Base-by-base conservation (phyloP, 768 basidiomycete genomes). In the Xerocomellus dryophilus region DNA sequence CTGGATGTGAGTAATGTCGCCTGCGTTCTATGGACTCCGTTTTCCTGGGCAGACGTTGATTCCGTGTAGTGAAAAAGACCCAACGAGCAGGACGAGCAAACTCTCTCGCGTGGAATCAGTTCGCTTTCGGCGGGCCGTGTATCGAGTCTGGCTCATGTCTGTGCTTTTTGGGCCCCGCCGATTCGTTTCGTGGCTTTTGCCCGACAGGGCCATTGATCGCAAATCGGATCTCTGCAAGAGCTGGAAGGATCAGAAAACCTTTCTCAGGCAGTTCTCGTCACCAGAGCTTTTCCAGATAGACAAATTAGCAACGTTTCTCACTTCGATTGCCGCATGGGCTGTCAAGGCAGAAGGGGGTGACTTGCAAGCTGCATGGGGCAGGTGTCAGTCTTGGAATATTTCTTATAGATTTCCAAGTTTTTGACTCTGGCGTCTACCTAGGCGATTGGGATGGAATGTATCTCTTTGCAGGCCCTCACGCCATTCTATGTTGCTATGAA, bases 1-100 rank as follows among this genome's bases (percentile, higher is more conserved):
- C 49, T 50, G 64, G 36, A 71, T 72, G 77, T 71, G 18, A 61
- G 76, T 68, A 49, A 41, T 39, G 10, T 54, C 27, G 32, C 23
- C 35, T 5, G 7, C 2, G 18, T 11, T 18, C 18, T 4, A 9
- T 21, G 10, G 7, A 10, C 14, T 20, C n/a, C 6, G 14, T 8
- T 32, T n/a, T 10, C 32, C 5, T 15, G 29, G 38, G 15, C 21
- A 11, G 7, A 25, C 23, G 23, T 25, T 25, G 23, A 25, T 42
- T 15, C 4, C 7, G 7, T 15, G 25, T 11, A 54, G 51, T 7
- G 2, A 71, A 50, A 73, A 76, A 53, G 71, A 76, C 50, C 67
- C 70, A 21, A 58, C 58, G 3, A 69, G 63, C 23, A 44, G 36
- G 12, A 60, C 47, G 14, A 74, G 71, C 42, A 57, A 49, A 27